These are phyloP conservation scores for Wallacemonas sp. DNA, from an alignment of 208 protist genomes.

Conservation along the genomic window DNA sequence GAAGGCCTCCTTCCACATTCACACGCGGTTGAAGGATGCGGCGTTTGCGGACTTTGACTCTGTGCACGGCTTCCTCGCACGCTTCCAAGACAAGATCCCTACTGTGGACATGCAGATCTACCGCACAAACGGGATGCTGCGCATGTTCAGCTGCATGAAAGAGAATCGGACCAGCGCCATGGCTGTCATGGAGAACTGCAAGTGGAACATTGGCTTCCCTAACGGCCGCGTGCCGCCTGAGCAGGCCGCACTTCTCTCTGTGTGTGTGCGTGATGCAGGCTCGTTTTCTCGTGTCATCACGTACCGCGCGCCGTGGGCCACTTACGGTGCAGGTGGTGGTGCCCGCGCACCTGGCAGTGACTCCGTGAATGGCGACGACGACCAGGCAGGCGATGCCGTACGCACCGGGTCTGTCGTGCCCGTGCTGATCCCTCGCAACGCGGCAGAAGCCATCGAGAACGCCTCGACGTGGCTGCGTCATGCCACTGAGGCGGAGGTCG, in stretches of 20 bases:
- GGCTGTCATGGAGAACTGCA: constrained; percentile 60
- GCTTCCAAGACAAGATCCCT: constrained; percentile 73
- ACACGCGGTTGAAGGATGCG: constrained; percentile 82
- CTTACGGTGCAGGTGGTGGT: not conserved
- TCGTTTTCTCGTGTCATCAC: constrained; percentile 66
- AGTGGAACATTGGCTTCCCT: constrained; percentile 80
- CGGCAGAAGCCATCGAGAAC: constrained; percentile 66
- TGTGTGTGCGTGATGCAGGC: constrained; percentile 59
- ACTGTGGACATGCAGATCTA: constrained; percentile 84
- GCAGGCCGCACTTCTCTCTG: constrained; percentile 72
- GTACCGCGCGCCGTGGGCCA: constrained; percentile 51
- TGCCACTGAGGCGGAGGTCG: constrained; percentile 67
- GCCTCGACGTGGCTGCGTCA: constrained; percentile 66
- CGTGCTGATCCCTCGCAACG: constrained; percentile 67
- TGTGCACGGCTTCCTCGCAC: constrained; percentile 72
- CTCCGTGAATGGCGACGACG: not conserved
- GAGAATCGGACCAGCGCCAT: constrained; percentile 90
- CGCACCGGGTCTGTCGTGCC: not conserved
- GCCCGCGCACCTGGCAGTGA: not conserved
- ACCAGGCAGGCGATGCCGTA: not conserved
- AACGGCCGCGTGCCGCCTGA: constrained; percentile 59
- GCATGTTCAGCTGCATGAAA: constrained; percentile 88
- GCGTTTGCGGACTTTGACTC: constrained; percentile 84
- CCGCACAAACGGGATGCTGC: constrained; percentile 80
- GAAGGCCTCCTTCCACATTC: constrained; percentile 87